These are phyloP conservation scores for Stagonosporopsis tanaceti DNA, from an alignment of 2,329 filamentous ascomycete genomes.

Conservation along the genomic window DNA sequence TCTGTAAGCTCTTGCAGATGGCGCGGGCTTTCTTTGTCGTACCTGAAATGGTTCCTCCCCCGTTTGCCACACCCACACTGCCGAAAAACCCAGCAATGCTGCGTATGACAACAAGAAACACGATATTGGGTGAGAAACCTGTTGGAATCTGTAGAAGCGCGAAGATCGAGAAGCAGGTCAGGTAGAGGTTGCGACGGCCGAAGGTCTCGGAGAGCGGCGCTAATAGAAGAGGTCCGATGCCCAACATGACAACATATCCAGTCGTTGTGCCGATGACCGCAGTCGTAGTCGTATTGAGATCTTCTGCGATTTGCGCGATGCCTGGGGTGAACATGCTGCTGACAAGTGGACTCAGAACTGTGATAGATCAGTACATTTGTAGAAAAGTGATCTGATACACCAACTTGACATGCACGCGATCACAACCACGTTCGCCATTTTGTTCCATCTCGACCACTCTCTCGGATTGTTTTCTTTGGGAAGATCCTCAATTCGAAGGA, in stretches of 20 bases:
- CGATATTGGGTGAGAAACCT: constrained; percentile 58
- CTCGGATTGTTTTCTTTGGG: constrained; percentile 55
- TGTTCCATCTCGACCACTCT: constrained; percentile 55
- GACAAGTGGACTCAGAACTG: constrained; percentile 57
- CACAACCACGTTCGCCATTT: constrained; percentile 59
- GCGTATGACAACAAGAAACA: constrained; percentile 54
- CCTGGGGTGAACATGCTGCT: constrained; percentile 62
- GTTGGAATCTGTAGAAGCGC: constrained; percentile 57
- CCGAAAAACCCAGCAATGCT: constrained; percentile 60
- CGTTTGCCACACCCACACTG: constrained; percentile 59
- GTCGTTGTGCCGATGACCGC: constrained; percentile 60
- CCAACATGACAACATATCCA: constrained; percentile 60
- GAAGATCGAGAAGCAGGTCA: constrained; percentile 56
- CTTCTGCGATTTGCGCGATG: constrained; percentile 59
- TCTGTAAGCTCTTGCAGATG: background rate
- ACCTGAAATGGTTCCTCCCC: constrained; percentile 57
- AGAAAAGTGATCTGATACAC: background rate
- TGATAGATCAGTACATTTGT: background rate
- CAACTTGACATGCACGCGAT: constrained; percentile 60
- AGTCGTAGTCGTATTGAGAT: constrained; percentile 52
- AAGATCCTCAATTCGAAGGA: constrained; percentile 37
- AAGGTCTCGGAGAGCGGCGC: constrained; percentile 59
- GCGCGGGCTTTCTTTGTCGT: background rate
- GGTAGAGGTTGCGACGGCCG: constrained; percentile 55
- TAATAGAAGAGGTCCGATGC: constrained; percentile 57